Conservation (phyloP, 2,329 filamentous ascomycete species). For the Bipolaris cookei region DNA sequence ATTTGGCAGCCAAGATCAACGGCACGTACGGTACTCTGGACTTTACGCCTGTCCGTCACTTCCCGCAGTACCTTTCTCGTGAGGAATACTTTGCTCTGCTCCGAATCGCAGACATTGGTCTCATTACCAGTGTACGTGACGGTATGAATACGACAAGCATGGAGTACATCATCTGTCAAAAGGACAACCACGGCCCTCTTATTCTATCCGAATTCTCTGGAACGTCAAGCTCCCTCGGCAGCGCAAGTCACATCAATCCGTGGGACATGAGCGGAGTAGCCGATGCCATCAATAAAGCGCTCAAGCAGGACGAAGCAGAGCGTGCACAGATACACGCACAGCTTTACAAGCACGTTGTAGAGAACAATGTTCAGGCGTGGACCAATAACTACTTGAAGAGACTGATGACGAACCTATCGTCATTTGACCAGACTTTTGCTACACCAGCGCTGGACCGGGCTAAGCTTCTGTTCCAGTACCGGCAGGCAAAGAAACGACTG, state of each 20-base stretch:
- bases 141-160: conserved; percentile 98
- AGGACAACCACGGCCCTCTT: conserved; percentile 81
- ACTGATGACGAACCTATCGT: conserved; percentile 79
- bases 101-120: conserved; percentile 83
- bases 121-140: conserved; percentile 94
- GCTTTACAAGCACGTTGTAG: conserved; percentile 83
- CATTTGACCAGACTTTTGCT: conserved; percentile 73
- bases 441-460: conserved; percentile 83
- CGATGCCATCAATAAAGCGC: conserved; percentile 78
- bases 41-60: conserved; percentile 91
- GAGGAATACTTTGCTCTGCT: conserved; percentile 96
- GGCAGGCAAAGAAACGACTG: conserved; percentile 75
- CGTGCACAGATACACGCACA: conserved; percentile 72
- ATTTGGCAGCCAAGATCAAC: conserved; percentile 90
- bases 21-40: conserved; percentile 86
- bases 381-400: conserved; percentile 79
- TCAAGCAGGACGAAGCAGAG: conserved; percentile 74
- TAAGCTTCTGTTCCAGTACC: conserved; percentile 75
- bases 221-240: conserved; percentile 82
- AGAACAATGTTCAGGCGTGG: conserved; percentile 86
- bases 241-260: conserved; percentile 94
- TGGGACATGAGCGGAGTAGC: conserved; percentile 90
- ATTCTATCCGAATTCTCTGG: conserved; percentile 97
- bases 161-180: conserved; percentile 93
- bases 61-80: conserved; percentile 86